These are phyloP conservation scores for Trifolium dubium DNA, from an alignment of 306 rosid species.

Conservation along the genomic window DNA sequence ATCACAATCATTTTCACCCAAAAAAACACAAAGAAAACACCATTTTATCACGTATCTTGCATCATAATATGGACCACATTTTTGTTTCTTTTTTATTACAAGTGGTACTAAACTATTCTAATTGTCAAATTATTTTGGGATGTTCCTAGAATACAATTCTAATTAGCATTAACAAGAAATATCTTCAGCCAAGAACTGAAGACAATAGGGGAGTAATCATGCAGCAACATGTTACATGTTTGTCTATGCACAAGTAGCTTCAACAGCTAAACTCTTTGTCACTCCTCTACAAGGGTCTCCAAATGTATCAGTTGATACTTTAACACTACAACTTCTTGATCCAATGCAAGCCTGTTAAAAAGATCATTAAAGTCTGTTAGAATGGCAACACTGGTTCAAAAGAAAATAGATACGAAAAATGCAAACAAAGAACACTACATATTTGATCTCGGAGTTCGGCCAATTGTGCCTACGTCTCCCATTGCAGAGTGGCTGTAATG, in stretches of 20 bases:
- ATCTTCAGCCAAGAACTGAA: conserved; percentile 35
- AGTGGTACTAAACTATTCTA: conserved; percentile 21
- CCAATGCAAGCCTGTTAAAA: conserved; percentile 83
- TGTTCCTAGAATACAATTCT: conserved; percentile 32
- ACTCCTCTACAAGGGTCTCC: conserved; percentile 84
- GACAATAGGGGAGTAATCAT: conserved; percentile 22
- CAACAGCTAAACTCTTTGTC: conserved; percentile 92
- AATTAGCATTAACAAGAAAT: conserved; percentile 25
- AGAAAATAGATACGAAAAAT: not conserved
- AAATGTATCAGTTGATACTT: conserved; percentile 61
- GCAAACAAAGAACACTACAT: not conserved
- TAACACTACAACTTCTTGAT: conserved; percentile 70
- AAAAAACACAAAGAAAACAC: not conserved
- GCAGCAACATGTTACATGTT: conserved; percentile 22
- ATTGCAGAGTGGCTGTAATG: not conserved
- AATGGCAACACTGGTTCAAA: not conserved
- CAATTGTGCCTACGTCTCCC: not conserved
- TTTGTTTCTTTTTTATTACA: conserved; percentile 40
- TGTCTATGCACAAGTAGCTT: conserved; percentile 75
- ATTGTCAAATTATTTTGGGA: not conserved
- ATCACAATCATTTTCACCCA: conserved; percentile 21
- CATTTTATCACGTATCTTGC: conserved; percentile 35
- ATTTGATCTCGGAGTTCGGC: not conserved
- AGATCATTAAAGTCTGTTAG: not conserved
- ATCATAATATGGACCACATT: conserved; percentile 32